Percentiles rank a stretch among this genome's conserved stretches.
These are phyloP conservation scores for Pseudodiploospora longispora DNA, from an alignment of 2,329 filamentous ascomycete genomes.

Conservation along the genomic window DNA sequence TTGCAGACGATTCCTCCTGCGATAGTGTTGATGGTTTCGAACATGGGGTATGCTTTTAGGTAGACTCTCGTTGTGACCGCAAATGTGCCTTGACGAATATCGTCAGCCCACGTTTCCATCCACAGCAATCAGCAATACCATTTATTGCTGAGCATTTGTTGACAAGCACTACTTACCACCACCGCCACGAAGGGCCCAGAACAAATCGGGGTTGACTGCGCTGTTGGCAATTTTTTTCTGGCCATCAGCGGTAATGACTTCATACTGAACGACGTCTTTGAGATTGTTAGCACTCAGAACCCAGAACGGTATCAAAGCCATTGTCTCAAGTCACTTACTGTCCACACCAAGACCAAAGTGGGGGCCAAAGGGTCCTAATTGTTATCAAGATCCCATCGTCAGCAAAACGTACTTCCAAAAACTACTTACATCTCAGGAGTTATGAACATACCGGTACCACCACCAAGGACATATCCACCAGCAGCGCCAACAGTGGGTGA, in stretches of 20 bases:
- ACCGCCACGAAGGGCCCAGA: slow-evolving; percentile 41
- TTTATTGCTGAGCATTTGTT: too few relatives aligned
- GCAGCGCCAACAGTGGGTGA: slow-evolving; percentile 47
- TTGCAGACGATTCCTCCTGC: background rate
- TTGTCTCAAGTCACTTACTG: slow-evolving; percentile 27
- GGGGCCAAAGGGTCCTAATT: slow-evolving; percentile 32
- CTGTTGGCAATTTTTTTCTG: slow-evolving; percentile 30
- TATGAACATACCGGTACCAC: slow-evolving; percentile 39
- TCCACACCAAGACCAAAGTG: slow-evolving; percentile 53
- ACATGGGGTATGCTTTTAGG: slow-evolving; percentile 2
- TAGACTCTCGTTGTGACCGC: slow-evolving; percentile 7
- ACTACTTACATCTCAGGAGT: too few relatives aligned
- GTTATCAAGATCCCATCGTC: too few relatives aligned
- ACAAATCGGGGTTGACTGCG: slow-evolving; percentile 34
- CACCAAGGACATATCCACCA: slow-evolving; percentile 54
- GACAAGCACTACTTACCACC: slow-evolving; percentile 17
- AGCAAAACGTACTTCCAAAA: too few relatives aligned
- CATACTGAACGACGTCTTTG: slow-evolving; percentile 20
- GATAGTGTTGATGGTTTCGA: slow-evolving; percentile 2
- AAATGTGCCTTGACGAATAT: slow-evolving; percentile 3
- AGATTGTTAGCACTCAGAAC: too few relatives aligned
- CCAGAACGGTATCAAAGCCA: too few relatives aligned
- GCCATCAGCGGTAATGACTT: slow-evolving; percentile 35
- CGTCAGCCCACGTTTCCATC: too few relatives aligned
- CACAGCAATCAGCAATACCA: too few relatives aligned